Base-by-base conservation (phyloP, 2,329 filamentous ascomycete genomes). In the Cyphellophora europaea region DNA sequence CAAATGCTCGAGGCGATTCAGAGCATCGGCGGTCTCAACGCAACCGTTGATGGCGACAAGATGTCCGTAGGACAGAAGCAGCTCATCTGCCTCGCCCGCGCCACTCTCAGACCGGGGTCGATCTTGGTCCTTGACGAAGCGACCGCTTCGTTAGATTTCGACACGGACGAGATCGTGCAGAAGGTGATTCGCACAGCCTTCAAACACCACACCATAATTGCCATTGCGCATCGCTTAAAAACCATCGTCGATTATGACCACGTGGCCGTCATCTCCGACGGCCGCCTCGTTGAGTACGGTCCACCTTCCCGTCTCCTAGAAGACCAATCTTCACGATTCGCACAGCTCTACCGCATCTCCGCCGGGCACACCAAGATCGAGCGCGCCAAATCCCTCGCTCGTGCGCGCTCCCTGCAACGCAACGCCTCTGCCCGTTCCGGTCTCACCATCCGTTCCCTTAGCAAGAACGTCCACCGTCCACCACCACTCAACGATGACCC, bases 161-260 rank as follows among this genome's bases (percentile, higher is more conserved):
- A 63, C 32, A 77, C 74, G 2, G 74, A 77, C 53, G 53, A 30
- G 51, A 58, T 5, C 53, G 58, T 11, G 47, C 51, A 4, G 48
- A 55, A 5, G 65, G 62, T 1, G 66, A 64, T 2, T 51, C 71
- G 0, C 69, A 71, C 41, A 67, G 68, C 11, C 69, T 73, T 30
- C 59, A 52, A 54, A 3, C 58, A 57, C 3, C 69, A 72, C 40
- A 82, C 79, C 0, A 69, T 82, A 35, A 60, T 76, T 34, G 62
- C 67, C 0, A 66, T 75, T 1, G 70, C 71, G 5, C 71, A 75
- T 52, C 68, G 71, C 21, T 57, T 75, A 19, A 63, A 70, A 17
- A 77, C 75, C 0, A 75, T 81, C 4, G 66, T 74, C 37, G 73
- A 77, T 51, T 77, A 74, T 43, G 71, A 77, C 47, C 61, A 60